Evolutionary conservation across 495 filamentous ascomycete species (phyloP), one percentile per base, ranked within the genome.

Genomic region (Sphaerosporella brunnea): DNA sequence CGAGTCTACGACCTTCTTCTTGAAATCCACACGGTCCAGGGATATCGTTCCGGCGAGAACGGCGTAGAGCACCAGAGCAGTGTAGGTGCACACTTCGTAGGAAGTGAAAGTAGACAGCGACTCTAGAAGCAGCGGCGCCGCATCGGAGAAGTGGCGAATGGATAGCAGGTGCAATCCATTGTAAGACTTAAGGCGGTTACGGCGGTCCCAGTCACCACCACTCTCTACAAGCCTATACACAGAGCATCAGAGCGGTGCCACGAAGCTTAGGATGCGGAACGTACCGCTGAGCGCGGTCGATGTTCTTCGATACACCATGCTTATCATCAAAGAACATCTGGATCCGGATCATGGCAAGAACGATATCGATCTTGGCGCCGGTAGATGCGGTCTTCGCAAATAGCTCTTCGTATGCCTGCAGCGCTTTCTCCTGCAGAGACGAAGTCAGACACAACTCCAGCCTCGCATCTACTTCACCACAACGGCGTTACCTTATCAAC

Each of bases 81-180:
- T 88, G 69, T 97, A 97, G 50, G 75, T 84, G 75, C 90, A 97
- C 25, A 97, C 73, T 65, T 97, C 90, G 68, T 92, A 94, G 58
- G 84, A 93, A 40, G 90, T 97, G 64, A 97, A 97, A n/a, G 90
- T 97, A 20, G 87, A 94, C 50, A 97, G 68, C 60, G 82, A 87
- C 68, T 97, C 90, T 46, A 97, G 83, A 23, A 97, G 79, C 4
- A 95, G 72, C 36, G 92, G 92, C 4, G 92, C 90, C 23, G 85
- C 87, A 41, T 83, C 69, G 62, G 76, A 80, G 68, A 95, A 86
- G 43, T 84, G 85, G 36, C 90, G 85, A 43, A 82, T 74, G 24
- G 88, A 93, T 50, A 97, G 80, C 8, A 94, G 72, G 61, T 95
- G 81, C 24, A 97, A 68, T 51, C 90, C 90, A 65, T 93, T 84